Evolutionary conservation across 768 basidiomycete species (phyloP), one percentile per base, ranked within the genome.

Genomic region (Suillus fuscotomentosus): DNA sequence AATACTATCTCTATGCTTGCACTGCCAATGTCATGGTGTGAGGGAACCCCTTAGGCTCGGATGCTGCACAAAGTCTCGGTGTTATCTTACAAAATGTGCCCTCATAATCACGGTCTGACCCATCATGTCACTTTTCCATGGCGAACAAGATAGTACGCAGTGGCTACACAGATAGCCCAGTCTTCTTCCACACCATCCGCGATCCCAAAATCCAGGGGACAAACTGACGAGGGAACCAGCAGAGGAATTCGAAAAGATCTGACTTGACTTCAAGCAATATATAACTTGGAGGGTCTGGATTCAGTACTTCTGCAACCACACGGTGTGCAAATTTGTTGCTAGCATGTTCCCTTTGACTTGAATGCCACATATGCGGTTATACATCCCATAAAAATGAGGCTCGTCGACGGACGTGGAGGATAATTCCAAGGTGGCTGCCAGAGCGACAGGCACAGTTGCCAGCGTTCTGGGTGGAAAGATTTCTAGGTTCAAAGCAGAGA

Each of bases 391-490:
- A 3, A 86, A 70, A 72, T 78, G 89, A 2, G 75, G 71, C 22
- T 75, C 75, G 76, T 90, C 94, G 27, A 90, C 71, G 0, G 86
- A 84, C 45, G 80, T 77, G 27, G 80, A 75, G 0, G 86, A 80
- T 24, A 89, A 74, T 14, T 69, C 66, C 68, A 86, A 84, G 0
- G 70, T 75, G 13, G 70, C 66, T 2, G 72, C 73, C 53, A n/a
- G n/a, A n/a, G 50, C 43, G 15, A 39, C 34, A 31, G 31, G 62
- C 20, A 11, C 43, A 22, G 60, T 22, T 20, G 55, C 43, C 38
- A 14, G 36, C 2, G 51, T 41, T 20, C 56, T 57, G 47, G 60
- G 63, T 17, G 61, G 59, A 22, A 70, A 69, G 61, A 65, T 71
- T 22, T 79, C 81, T 0, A 74, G 71, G 63, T 81, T 80, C 62